These are phyloP conservation scores for Dalbergia cochinchinensis DNA, from an alignment of 306 rosid genomes.

Conservation along the genomic window DNA sequence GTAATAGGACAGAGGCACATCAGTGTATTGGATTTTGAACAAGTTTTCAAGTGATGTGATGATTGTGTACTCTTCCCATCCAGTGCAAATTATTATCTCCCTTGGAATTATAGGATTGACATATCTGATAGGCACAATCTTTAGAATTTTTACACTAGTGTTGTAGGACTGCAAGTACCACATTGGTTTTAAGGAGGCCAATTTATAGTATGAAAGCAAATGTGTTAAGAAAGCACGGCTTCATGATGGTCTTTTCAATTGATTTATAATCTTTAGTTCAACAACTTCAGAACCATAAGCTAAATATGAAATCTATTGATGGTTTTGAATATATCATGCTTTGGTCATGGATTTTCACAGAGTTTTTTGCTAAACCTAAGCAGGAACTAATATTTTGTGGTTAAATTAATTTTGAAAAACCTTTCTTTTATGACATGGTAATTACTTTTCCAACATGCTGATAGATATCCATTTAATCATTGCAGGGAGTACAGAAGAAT, in stretches of 20 bases:
- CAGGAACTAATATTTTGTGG: constrained; percentile 3
- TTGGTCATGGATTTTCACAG: constrained; percentile 7
- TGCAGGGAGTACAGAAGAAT: constrained; percentile 66
- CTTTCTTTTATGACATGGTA: constrained; percentile 12
- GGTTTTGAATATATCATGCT: constrained; percentile 20
- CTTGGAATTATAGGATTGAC: constrained; percentile 62
- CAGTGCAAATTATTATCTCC: constrained; percentile 13
- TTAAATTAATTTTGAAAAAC: constrained; percentile 23
- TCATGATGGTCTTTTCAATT: constrained; percentile 16
- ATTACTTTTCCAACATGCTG: constrained; percentile 5
- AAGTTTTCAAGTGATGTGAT: too few species aligned
- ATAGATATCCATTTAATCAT: constrained; percentile 37
- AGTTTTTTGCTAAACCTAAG: background rate
- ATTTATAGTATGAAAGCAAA: constrained; percentile 5
- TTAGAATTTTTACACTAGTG: constrained; percentile 73
- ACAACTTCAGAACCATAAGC: constrained; percentile 30
- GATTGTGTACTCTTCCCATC: too few species aligned
- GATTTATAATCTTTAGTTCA: constrained; percentile 16
- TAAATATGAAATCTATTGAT: constrained; percentile 9
- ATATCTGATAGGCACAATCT: constrained; percentile 69
- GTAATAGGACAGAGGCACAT: too few species aligned
- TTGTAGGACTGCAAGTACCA: constrained; percentile 85
- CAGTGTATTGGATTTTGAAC: too few species aligned
- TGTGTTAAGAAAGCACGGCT: constrained; percentile 24
- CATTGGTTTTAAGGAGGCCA: background rate